Conservation (phyloP, 805 yeast genomes). For the Candida hungchunana region DNA sequence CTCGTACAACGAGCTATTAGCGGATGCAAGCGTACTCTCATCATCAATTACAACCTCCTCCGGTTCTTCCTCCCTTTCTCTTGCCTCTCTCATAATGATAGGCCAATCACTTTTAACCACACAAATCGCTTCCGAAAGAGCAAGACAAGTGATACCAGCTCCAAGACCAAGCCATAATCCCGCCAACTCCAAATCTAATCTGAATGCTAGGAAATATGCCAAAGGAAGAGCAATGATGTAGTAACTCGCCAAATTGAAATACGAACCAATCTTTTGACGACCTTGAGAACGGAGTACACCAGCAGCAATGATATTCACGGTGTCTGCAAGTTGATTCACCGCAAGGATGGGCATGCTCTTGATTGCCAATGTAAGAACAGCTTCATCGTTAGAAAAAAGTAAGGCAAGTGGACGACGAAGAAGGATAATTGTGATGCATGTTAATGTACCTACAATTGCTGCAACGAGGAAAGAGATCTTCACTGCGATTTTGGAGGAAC, state of each 20-base stretch:
- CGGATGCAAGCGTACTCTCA: constrained; percentile 22
- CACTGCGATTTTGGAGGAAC: constrained; percentile 42
- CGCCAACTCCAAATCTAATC: constrained; percentile 40
- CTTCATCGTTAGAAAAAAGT: constrained; percentile 58
- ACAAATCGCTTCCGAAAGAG: constrained; percentile 41
- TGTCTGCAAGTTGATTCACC: constrained; percentile 62
- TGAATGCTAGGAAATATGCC: constrained; percentile 55
- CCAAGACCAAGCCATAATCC: constrained; percentile 80
- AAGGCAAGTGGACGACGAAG: constrained; percentile 48
- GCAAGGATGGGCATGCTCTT: constrained; percentile 61
- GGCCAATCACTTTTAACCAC: constrained; percentile 53
- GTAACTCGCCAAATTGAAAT: constrained; percentile 64
- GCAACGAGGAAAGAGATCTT: constrained; percentile 41
- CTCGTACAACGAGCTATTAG: constrained; percentile 8
- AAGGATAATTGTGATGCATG: constrained; percentile 42
- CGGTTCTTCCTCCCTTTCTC: constrained; percentile 27
- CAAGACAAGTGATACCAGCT: constrained; percentile 54
- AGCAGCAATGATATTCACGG: constrained; percentile 64
- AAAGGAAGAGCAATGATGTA: constrained; percentile 68
- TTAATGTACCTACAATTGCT: constrained; percentile 45
- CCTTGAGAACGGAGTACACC: constrained; percentile 78
- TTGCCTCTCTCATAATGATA: constrained; percentile 34
- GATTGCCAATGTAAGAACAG: constrained; percentile 49
- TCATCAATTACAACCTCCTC: constrained; percentile 24
- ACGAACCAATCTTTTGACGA: constrained; percentile 67